Percentiles rank a stretch among this genome's conserved stretches.
Conservation (phyloP, 2,329 filamentous ascomycete genomes). For the Aspergillus glaucus region DNA sequence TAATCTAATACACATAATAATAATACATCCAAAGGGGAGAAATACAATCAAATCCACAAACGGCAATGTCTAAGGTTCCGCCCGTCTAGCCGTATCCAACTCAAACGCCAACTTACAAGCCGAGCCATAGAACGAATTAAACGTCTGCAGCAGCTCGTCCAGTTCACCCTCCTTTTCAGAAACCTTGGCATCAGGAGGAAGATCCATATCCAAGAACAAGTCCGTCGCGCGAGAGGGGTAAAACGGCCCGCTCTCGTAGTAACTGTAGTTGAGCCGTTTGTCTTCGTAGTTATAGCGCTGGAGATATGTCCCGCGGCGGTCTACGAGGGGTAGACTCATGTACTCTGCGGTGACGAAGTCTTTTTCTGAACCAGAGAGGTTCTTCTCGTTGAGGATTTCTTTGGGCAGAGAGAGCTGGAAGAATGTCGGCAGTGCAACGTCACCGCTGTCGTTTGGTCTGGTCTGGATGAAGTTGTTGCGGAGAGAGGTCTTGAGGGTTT, state of each 20-base stretch:
- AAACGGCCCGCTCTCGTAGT: conserved; percentile 28
- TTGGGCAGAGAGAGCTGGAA: conserved; percentile 25
- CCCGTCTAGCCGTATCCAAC: conserved; percentile 17
- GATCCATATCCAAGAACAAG: conserved; percentile 24
- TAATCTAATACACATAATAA: neutral
- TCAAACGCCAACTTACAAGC: conserved; percentile 35
- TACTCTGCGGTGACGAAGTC: conserved; percentile 23
- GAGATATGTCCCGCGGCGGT: conserved; percentile 21
- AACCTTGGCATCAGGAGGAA: conserved; percentile 5
- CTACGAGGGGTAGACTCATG: conserved; percentile 27
- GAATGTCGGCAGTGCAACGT: conserved; percentile 24
- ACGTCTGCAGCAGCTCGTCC: conserved; percentile 18
- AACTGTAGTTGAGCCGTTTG: conserved; percentile 26
- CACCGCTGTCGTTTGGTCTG: conserved; percentile 3
- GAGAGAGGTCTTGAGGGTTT: conserved; percentile 17
- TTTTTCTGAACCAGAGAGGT: neutral
- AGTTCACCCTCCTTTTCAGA: conserved; percentile 3
- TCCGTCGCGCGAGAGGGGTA: conserved; percentile 23
- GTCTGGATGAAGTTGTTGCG: conserved; percentile 10
- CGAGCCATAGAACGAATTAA: conserved; percentile 30
- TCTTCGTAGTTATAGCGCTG: conserved; percentile 28
- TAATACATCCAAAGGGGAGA: neutral
- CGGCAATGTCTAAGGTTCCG: neutral
- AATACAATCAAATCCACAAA: neutral
- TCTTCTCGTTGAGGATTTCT: conserved; percentile 12